Evolutionary conservation across 2,329 filamentous ascomycete genomes (phyloP).

Genomic region (Ilyonectria mors-panacis): DNA sequence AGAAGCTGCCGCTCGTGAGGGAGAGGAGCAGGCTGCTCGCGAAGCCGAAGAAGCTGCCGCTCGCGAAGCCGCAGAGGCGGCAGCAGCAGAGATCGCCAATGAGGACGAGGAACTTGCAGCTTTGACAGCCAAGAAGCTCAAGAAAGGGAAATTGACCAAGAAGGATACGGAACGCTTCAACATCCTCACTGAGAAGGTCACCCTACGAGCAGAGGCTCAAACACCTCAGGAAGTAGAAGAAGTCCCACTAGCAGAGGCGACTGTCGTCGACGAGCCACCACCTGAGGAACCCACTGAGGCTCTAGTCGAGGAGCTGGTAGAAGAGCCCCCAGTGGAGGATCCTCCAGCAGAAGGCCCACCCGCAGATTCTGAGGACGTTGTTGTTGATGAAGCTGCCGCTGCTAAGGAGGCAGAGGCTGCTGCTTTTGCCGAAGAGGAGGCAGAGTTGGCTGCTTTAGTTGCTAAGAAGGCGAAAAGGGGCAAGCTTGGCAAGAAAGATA

Average conservation of each 20-base stretch:
- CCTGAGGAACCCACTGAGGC: constrained; percentile 23
- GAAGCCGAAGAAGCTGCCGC: constrained; percentile 36
- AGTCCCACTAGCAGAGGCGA: constrained; percentile 25
- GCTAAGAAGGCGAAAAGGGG: constrained; percentile 43
- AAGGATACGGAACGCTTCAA: constrained; percentile 29
- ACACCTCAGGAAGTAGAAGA: constrained; percentile 31
- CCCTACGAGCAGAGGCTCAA: constrained; percentile 25
- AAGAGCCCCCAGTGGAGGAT: constrained; percentile 30
- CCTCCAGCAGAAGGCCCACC: constrained; percentile 2
- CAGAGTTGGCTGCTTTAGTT: constrained; percentile 38
- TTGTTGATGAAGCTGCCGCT: constrained; percentile 18
- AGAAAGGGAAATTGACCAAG: constrained; percentile 46
- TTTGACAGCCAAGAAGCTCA: constrained; percentile 52
- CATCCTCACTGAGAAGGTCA: constrained; percentile 23
- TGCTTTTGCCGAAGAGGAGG: constrained; percentile 39
- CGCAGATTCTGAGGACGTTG: constrained; percentile 9
- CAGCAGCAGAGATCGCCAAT: constrained; percentile 46
- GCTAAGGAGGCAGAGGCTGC: constrained; percentile 35
- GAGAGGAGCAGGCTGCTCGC: constrained; percentile 45
- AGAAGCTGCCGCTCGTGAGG: constrained; percentile 34
- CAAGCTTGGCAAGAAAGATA: constrained; percentile 43
- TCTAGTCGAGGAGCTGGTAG: constrained; percentile 30
- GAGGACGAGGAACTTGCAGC: constrained; percentile 59
- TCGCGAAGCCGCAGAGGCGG: constrained; percentile 29
- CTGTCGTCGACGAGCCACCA: constrained; percentile 4